Evolutionary conservation across 73 alveolate genomes (phyloP), one percentile per base, ranked within the genome.

Genomic region (Durusdinium trenchii): DNA sequence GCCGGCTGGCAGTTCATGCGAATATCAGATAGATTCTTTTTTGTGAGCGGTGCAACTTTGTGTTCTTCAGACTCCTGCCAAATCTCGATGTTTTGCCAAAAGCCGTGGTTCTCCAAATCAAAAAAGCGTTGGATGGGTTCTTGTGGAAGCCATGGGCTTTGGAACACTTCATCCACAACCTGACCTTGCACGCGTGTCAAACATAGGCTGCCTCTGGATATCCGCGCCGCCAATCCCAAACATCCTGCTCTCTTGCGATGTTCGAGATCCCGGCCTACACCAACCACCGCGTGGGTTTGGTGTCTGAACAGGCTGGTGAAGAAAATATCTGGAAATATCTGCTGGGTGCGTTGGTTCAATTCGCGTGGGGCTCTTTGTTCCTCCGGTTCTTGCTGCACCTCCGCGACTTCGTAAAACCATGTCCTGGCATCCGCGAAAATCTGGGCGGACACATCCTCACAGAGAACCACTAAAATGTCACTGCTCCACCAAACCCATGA

Each of bases 31-130:
- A 79, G 35, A 42, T 35, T 23, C 47, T 20, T 32, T n/a, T 79
- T 79, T 1, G 43, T 14, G 30, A 79, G 30, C 30, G 42, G 42
- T 54, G 14, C 61, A 9, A 14, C 87, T 47, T 5, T 5, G 23
- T 79, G 90, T n/a, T 32, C 90, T 45, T 81, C 2, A 38, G 62
- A n/a, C 45, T 57, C 43, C 32, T 46, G 1, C 90, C 90, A 79
- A 61, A 79, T 79, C 90, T 79, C 69, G 46, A 79, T 79, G 90
- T 79, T 79, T n/a, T 79, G 90, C 90, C 64, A 79, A 47, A 79
- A 79, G 57, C 90, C 90, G 5, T 26, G 64, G 90, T 32, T 79
- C 35, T 79, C 47, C 48, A 79, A 6, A 64, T 42, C 50, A 43
- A 26, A 79, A 45, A 79, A 79, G 46, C 90, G 61, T 46, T 79